Evolutionary conservation across 2,329 filamentous ascomycete genomes (phyloP).

Genomic region (Phialocephala sp.): DNA sequence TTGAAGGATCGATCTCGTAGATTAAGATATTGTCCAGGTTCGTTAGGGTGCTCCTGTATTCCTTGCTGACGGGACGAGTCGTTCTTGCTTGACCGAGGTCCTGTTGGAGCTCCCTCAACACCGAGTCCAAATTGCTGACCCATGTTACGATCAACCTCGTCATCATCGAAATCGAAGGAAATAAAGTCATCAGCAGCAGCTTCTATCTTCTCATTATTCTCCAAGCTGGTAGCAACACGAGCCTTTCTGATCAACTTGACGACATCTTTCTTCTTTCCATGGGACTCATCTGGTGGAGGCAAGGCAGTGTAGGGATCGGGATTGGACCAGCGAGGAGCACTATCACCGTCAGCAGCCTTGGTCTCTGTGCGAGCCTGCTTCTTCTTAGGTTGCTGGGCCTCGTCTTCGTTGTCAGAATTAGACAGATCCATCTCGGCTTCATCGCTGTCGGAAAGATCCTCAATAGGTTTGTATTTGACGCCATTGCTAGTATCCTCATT

Average conservation of each 20-base stretch:
- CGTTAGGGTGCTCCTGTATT: not conserved
- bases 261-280: slow-evolving; percentile 81
- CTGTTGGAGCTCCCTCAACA: slow-evolving; percentile 37
- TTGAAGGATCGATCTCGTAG: not conserved
- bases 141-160: slow-evolving; percentile 36
- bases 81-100: slow-evolving; percentile 28
- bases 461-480: slow-evolving; percentile 59
- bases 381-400: slow-evolving; percentile 46
- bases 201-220: slow-evolving; percentile 55
- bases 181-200: slow-evolving; percentile 83
- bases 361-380: slow-evolving; percentile 50
- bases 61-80: not conserved
- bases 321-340: slow-evolving; percentile 86
- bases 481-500: slow-evolving; percentile 37
- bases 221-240: slow-evolving; percentile 63
- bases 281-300: slow-evolving; percentile 76
- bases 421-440: slow-evolving; percentile 64
- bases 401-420: slow-evolving; percentile 50
- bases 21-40: not conserved
- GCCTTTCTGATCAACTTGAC: slow-evolving; percentile 93
- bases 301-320: slow-evolving; percentile 91
- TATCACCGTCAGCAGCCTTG: slow-evolving; percentile 49
- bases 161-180: slow-evolving; percentile 74
- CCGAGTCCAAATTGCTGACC: slow-evolving; percentile 24
- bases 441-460: slow-evolving; percentile 67